These are phyloP conservation scores for Rhizopus sp. DNA, from an alignment of 371 early-diverging fungal species.

Conservation along the genomic window DNA sequence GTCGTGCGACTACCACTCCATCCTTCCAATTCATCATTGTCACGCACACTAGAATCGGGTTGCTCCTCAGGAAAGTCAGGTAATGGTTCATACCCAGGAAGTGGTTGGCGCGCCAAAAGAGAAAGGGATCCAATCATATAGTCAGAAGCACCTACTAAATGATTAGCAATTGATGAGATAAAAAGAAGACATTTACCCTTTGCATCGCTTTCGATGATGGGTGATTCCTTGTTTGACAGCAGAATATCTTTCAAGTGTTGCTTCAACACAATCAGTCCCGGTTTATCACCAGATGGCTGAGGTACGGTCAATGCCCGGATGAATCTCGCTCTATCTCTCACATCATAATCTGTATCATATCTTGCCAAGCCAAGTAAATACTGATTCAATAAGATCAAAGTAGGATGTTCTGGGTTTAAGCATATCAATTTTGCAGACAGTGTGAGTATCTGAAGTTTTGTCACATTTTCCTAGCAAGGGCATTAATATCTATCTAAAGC, in stretches of 20 bases:
- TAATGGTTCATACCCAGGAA: conserved; percentile 79
- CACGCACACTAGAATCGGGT: conserved; percentile 72
- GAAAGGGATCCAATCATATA: conserved; percentile 86
- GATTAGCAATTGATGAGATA: too few species aligned
- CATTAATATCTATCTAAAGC: not conserved
- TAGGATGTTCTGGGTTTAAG: conserved; percentile 48
- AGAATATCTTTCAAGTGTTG: conserved; percentile 51
- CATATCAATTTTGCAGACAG: conserved; percentile 74
- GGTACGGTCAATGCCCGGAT: conserved; percentile 72
- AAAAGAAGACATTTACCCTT: too few species aligned
- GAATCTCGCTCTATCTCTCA: conserved; percentile 89
- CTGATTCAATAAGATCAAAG: conserved; percentile 59
- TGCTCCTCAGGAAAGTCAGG: conserved; percentile 80
- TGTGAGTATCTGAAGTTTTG: conserved; percentile 82
- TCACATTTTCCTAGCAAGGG: conserved; percentile 49
- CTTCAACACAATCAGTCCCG: conserved; percentile 42
- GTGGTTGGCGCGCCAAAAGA: conserved; percentile 68
- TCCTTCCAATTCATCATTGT: conserved; percentile 48
- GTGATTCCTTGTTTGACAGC: conserved; percentile 54
- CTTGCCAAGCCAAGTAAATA: conserved; percentile 85
- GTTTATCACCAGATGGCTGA: conserved; percentile 30
- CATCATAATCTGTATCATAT: conserved; percentile 86
- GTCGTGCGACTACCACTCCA: conserved; percentile 48
- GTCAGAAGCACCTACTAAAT: conserved; percentile 46
- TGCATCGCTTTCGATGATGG: conserved; percentile 43